Evolutionary conservation across 139 green algal species (phyloP).

Genomic region (Asterochloris sp.): DNA sequence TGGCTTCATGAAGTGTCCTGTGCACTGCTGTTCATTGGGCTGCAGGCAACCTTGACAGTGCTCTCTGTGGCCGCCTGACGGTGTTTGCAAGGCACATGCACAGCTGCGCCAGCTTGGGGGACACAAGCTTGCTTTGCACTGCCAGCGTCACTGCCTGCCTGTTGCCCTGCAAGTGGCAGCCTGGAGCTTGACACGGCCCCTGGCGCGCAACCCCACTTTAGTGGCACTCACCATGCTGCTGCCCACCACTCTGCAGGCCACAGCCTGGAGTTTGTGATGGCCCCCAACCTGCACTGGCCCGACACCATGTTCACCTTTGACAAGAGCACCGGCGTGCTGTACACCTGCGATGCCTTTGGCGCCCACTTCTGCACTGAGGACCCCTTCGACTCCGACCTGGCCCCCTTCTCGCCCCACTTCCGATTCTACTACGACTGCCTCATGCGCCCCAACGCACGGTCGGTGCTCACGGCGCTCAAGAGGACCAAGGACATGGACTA

Average conservation of each 20-base stretch:
- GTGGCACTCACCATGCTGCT: background rate
- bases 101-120: no score
- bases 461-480: slow-evolving; percentile 84
- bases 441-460: slow-evolving; percentile 93
- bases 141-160: no score
- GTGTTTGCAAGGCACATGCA: no score
- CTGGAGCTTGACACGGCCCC: background rate
- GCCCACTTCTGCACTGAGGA: slow-evolving; percentile 91
- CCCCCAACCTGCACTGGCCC: slow-evolving; percentile 96
- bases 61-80: no score
- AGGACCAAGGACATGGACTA: slow-evolving; percentile 81
- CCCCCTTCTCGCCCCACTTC: slow-evolving; percentile 58
- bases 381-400: slow-evolving; percentile 67
- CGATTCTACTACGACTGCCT: slow-evolving; percentile 99
- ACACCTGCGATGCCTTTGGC: slow-evolving; percentile 97
- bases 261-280: slow-evolving; percentile 93
- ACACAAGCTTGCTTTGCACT: no score
- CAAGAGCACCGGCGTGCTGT: slow-evolving; percentile 75
- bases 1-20: no score
- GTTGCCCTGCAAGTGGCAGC: background rate
- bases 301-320: slow-evolving; percentile 96
- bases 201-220: background rate
- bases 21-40: no score
- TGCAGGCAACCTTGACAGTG: no score
- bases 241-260: slow-evolving; percentile 78